Evolutionary conservation across 495 filamentous ascomycete species (phyloP).

Genomic region (Aspergillus incahuasiensis): DNA sequence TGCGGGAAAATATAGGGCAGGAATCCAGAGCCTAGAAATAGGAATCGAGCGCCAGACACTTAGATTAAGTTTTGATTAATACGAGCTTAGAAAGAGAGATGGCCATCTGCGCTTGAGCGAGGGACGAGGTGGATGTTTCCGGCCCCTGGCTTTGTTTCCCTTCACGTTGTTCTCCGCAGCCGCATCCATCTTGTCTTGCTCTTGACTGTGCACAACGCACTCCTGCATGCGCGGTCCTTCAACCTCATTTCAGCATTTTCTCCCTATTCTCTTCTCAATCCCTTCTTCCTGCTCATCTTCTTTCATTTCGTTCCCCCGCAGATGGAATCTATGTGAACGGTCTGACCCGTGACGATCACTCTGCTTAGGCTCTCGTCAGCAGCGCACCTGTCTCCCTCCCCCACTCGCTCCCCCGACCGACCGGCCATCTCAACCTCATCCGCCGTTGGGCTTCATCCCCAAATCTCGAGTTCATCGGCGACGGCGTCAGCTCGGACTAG

Average conservation of each 20-base stretch:
- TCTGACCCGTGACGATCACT: constrained; percentile 12
- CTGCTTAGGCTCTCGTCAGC: constrained; percentile 21
- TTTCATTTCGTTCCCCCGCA: constrained; percentile 3
- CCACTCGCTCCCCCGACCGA: constrained; percentile 20
- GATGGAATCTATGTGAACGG: constrained; percentile 15
- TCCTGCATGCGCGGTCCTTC: constrained; percentile 7
- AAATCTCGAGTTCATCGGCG: constrained; percentile 14
- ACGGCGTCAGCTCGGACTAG: constrained; percentile 12
- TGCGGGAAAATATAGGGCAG: neutral
- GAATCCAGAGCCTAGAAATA: neutral
- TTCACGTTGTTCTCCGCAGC: constrained; percentile 22
- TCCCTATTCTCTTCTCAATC: constrained; percentile 33
- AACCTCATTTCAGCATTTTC: neutral
- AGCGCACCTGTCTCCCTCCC: constrained; percentile 18
- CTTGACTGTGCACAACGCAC: constrained; percentile 1
- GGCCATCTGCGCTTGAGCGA: neutral
- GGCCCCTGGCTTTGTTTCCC: constrained; percentile 17
- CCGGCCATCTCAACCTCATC: constrained; percentile 9
- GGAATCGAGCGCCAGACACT: neutral
- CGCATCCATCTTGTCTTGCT: constrained; percentile 18
- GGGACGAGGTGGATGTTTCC: constrained; percentile 6
- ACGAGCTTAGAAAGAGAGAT: neutral
- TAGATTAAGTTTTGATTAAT: neutral
- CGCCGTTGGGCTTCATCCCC: constrained; percentile 15
- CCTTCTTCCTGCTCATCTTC: constrained; percentile 1